Percentiles rank a stretch among this genome's conserved stretches.
Conservation (phyloP, 1,284 basidiomycete genomes). For the Microbotryomycetes sp. region DNA sequence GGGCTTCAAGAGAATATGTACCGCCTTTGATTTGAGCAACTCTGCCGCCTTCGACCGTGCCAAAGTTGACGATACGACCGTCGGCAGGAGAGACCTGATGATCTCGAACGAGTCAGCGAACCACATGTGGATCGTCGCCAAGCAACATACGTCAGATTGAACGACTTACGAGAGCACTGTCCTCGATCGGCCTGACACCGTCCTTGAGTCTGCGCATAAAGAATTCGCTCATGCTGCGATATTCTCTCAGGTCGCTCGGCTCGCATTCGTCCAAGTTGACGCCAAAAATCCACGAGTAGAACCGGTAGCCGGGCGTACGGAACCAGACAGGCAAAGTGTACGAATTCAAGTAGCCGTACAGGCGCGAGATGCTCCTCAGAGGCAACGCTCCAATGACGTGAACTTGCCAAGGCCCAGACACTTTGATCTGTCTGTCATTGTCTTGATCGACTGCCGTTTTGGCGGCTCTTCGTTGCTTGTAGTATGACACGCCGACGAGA, state of each 20-base stretch:
- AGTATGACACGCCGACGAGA: slow-evolving; percentile 57
- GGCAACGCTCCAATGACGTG: slow-evolving; percentile 93
- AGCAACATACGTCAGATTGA: not conserved
- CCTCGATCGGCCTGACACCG: slow-evolving; percentile 71
- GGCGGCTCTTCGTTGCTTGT: slow-evolving; percentile 29
- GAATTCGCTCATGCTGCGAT: slow-evolving; percentile 80
- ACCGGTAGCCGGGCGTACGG: slow-evolving; percentile 73
- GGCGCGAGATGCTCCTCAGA: slow-evolving; percentile 80
- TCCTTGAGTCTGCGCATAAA: slow-evolving; percentile 85
- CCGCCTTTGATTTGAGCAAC: slow-evolving; percentile 98
- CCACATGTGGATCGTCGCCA: not conserved
- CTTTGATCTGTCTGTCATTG: slow-evolving; percentile 51
- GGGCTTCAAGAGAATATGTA: slow-evolving; percentile 88
- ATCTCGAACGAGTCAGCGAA: not conserved
- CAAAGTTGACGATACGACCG: slow-evolving; percentile 86
- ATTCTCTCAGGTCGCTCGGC: slow-evolving; percentile 63
- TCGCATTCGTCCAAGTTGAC: slow-evolving; percentile 92
- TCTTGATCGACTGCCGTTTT: not conserved
- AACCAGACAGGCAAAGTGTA: slow-evolving; percentile 79
- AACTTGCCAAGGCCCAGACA: slow-evolving; percentile 93
- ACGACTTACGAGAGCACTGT: slow-evolving; percentile 58
- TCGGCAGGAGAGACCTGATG: slow-evolving; percentile 82
- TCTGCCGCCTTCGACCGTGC: slow-evolving; percentile 66
- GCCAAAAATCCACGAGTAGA: slow-evolving; percentile 82
- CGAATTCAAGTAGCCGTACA: slow-evolving; percentile 94